phyloP scores from a whole-genome alignment of 177 flowering plant species.

The Tripterygium wilfordii region DNA sequence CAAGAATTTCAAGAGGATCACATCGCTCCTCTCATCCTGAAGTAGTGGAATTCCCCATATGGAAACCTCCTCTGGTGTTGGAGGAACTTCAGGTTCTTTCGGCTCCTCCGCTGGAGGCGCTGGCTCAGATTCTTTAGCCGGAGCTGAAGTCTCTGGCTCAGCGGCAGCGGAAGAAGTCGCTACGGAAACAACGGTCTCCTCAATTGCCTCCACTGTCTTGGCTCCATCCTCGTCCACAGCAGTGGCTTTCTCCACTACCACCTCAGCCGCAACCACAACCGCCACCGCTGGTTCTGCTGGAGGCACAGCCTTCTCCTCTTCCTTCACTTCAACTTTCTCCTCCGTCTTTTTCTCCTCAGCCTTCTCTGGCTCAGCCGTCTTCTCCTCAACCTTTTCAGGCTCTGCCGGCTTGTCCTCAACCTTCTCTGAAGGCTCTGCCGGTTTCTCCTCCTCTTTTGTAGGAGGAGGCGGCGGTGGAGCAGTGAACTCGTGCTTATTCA shows the following conservation, averaged over 20 bases:
- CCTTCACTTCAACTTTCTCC: conserved; percentile 1
- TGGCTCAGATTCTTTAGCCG: conserved; percentile 8
- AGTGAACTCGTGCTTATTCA: conserved; percentile 68
- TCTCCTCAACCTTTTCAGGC: conserved; percentile 4
- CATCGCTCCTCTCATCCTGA: conserved; percentile 47
- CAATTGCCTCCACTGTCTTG: conserved; percentile 74
- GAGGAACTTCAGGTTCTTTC: neutral
- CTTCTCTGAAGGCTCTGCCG: conserved; percentile 6
- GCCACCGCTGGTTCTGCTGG: conserved; percentile 16
- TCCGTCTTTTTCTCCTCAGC: conserved; percentile 1
- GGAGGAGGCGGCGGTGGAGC: conserved; percentile 35
- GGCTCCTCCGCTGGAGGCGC: conserved; percentile 12
- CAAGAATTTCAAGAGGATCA: conserved; percentile 51
- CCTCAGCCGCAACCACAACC: no score
- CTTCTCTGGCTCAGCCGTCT: no score
- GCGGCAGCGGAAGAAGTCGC: conserved; percentile 13
- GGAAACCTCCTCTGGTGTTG: conserved; percentile 24
- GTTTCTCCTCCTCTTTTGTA: conserved; percentile 30
- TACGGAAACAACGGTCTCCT: conserved; percentile 71
- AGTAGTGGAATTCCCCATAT: conserved; percentile 65
- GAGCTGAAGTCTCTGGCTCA: conserved; percentile 12
- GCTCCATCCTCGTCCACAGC: conserved; percentile 55
- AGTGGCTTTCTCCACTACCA: conserved; percentile 22
- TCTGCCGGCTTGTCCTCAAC: conserved; percentile 12
- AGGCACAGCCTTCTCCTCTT: neutral